These are phyloP conservation scores for Ulmus americana DNA, from an alignment of 331 rosid species.

Conservation along the genomic window DNA sequence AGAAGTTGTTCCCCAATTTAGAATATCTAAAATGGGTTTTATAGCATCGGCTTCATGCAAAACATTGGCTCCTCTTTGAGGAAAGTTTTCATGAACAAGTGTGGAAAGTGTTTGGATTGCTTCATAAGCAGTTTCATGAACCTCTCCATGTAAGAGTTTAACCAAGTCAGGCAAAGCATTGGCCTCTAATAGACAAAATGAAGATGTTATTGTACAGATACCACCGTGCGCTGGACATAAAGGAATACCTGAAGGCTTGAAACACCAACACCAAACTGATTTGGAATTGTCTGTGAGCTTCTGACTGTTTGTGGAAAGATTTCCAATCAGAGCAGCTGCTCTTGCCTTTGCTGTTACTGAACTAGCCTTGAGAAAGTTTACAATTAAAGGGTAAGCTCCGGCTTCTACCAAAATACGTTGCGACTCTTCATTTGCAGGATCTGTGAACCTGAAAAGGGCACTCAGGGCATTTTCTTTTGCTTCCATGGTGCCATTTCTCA, in stretches of 20 bases:
- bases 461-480: constrained; percentile 77
- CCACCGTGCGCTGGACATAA: constrained; percentile 57
- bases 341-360: constrained; percentile 72
- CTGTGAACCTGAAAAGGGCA: constrained; percentile 86
- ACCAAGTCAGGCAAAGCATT: constrained; percentile 64
- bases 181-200: constrained; percentile 67
- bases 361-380: constrained; percentile 41
- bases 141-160: constrained; percentile 48
- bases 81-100: constrained; percentile 47
- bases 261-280: constrained; percentile 49
- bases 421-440: constrained; percentile 55
- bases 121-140: constrained; percentile 62
- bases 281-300: constrained; percentile 37
- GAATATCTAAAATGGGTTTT: constrained; percentile 40
- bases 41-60: constrained; percentile 54
- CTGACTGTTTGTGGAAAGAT: constrained; percentile 66
- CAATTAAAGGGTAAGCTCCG: constrained; percentile 68
- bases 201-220: constrained; percentile 40
- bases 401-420: constrained; percentile 55
- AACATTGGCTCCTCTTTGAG: constrained; percentile 60
- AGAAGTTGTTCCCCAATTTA: constrained; percentile 62
- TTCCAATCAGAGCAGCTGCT: constrained; percentile 79
- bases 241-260: constrained; percentile 34
- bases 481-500: constrained; percentile 53
- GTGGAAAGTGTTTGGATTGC: constrained; percentile 76